Evolutionary conservation across 1,284 basidiomycete species (phyloP).

Genomic region (Athelia sp.): DNA sequence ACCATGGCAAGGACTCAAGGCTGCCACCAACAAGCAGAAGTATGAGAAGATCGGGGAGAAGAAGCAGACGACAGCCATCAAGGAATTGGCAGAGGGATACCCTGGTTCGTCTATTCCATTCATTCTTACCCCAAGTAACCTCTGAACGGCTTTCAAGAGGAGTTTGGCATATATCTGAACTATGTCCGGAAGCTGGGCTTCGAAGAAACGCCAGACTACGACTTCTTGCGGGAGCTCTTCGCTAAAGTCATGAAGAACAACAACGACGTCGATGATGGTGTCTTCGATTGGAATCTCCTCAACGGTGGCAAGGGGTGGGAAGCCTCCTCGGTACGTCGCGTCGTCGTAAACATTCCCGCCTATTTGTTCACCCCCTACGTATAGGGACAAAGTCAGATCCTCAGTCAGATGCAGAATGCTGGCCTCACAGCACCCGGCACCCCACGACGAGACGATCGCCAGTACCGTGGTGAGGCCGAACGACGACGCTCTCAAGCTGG

Average conservation of each 20-base stretch:
- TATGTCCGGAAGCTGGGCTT: slow-evolving; percentile 87
- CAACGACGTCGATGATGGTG: slow-evolving; percentile 82
- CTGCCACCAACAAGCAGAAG: slow-evolving; percentile 97
- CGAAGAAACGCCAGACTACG: slow-evolving; percentile 95
- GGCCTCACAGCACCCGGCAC: slow-evolving; percentile 37
- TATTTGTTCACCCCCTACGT: slow-evolving; percentile 12
- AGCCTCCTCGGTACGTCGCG: slow-evolving; percentile 55
- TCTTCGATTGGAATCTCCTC: slow-evolving; percentile 89
- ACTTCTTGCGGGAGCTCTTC: slow-evolving; percentile 90
- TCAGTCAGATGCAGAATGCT: slow-evolving; percentile 56
- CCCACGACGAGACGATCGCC: slow-evolving; percentile 48
- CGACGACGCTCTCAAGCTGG: slow-evolving; percentile 55
- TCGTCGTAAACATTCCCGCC: slow-evolving; percentile 19
- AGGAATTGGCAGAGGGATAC: slow-evolving; percentile 90
- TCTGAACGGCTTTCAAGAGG: slow-evolving; percentile 49
- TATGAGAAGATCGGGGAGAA: slow-evolving; percentile 99
- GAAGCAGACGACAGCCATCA: slow-evolving; percentile 95
- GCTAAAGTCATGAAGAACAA: slow-evolving; percentile 88
- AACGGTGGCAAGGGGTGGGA: slow-evolving; percentile 96
- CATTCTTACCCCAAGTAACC: slow-evolving; percentile 4
- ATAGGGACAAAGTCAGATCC: slow-evolving; percentile 55
- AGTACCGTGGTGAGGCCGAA: slow-evolving; percentile 42
- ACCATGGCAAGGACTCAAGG: slow-evolving; percentile 96
- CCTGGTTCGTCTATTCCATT: slow-evolving; percentile 62
- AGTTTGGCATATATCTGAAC: slow-evolving; percentile 86